Base-by-base conservation (phyloP, 2,329 filamentous ascomycete species). In the Xylariomycetidae sp. region DNA sequence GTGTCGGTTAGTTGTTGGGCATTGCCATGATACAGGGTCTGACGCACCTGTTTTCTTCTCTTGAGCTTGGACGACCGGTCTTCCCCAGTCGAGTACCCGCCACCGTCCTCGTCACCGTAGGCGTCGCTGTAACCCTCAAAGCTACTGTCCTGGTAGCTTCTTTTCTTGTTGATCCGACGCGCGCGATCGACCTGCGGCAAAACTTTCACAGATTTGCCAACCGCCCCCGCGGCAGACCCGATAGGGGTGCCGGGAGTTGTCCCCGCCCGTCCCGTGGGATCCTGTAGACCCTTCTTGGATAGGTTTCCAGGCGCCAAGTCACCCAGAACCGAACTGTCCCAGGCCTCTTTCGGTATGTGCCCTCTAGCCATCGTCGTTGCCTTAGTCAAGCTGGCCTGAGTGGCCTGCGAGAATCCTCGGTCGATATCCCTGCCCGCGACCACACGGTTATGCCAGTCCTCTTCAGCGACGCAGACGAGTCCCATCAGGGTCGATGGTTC, bases 121-220 rank as follows among this genome's bases (percentile, higher is more conserved):
- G 79, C 79, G 46, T 87, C 82, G 27, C 76, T 74, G 49, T 88
- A 88, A 25, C 84, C 83, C 49, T 83, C 78, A 51, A 75, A 89
- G 49, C 79, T 85, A 47, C 70, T 74, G 43, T 89, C 84, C 24
- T 80, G 78, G 53, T 88, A 89, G 42, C 79, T 75, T 29, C 85
- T 73, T 67, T 88, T 88, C 64, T 83, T 85, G 41, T 75, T 70
- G 35, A 69, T 65, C 29, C 84, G 72, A 47, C 80, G 78, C 20
- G 81, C 76, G 34, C 83, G 68, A 24, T 64, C 57, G 9, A 62
- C 58, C 35, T 74, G 69, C 19, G 67, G 57, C 18, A 59, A 49
- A 15, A 57, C 39, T 25, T 61, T 60, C 28, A 32, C 43, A 25
- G 47, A 24, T 31, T 55, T 57, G 36, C 38, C 37, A 7, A 39